Conservation (phyloP, 1,284 basidiomycete species). For the Heterobasidion irregulare region DNA sequence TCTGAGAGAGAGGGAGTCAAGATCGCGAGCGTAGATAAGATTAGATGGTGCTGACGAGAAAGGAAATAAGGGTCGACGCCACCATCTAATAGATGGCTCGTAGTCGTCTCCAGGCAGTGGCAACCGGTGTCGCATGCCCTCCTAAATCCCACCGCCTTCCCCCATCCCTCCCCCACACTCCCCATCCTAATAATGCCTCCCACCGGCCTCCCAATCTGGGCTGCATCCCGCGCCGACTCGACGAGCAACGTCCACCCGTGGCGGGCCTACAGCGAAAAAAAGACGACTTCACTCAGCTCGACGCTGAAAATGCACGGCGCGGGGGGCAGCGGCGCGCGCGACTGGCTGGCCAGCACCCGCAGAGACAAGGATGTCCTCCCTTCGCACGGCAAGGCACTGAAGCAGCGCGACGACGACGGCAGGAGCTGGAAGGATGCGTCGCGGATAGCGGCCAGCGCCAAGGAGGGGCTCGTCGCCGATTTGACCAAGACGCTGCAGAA, state of each 20-base stretch:
- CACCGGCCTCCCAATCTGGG: background rate
- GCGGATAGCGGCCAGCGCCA: background rate
- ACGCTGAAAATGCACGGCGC: slow-evolving; percentile 6
- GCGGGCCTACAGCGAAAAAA: slow-evolving; percentile 10
- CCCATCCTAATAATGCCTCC: background rate
- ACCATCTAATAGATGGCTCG: background rate
- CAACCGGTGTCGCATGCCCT: background rate
- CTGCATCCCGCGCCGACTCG: background rate
- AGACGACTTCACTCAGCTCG: slow-evolving; percentile 9
- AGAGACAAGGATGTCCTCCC: background rate
- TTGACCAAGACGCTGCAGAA: slow-evolving; percentile 6
- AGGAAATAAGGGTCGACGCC: background rate
- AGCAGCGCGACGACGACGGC: background rate
- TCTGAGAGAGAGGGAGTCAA: background rate
- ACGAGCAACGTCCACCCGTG: slow-evolving; percentile 5
- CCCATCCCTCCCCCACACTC: background rate
- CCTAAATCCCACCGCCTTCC: background rate
- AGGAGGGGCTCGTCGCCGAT: background rate
- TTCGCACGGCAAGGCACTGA: slow-evolving; percentile 1
- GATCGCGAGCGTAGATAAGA: slow-evolving; percentile 1
- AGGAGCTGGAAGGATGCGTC: slow-evolving; percentile 1
- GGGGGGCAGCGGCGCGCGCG: background rate
- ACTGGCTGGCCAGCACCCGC: slow-evolving; percentile 8
- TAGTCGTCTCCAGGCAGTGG: background rate
- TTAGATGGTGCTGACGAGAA: background rate